Conservation (phyloP, 345 rosid genomes). For the Eucalyptus camaldulensis region DNA sequence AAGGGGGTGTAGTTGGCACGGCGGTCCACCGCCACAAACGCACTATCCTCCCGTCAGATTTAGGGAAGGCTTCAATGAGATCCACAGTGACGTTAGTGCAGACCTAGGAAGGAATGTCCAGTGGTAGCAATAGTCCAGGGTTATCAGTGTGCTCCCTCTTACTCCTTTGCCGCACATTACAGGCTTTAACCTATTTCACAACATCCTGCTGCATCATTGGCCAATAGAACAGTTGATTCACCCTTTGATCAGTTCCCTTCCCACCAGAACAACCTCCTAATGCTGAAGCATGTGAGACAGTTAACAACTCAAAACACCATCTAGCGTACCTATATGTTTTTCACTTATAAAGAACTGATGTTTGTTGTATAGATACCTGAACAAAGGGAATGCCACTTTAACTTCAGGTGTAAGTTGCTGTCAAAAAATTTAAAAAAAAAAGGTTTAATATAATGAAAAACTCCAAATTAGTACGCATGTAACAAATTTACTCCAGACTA, state of each 20-base stretch:
- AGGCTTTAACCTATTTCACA: neutral
- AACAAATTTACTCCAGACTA: rapidly evolving
- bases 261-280: neutral
- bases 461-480: too few relatives aligned
- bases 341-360: neutral
- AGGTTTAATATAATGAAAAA: rapidly evolving
- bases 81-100: neutral
- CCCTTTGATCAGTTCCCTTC: neutral
- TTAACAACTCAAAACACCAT: neutral
- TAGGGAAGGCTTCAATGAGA: neutral
- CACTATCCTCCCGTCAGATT: neutral
- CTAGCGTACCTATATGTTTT: neutral
- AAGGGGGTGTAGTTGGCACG: neutral
- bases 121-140: neutral
- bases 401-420: neutral
- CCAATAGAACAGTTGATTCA: neutral
- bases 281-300: neutral
- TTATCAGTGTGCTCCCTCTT: neutral
- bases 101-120: neutral
- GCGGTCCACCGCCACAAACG: neutral
- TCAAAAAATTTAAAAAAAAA: too few relatives aligned
- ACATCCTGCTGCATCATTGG: neutral
- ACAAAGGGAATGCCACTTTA: neutral
- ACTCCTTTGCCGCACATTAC: neutral
- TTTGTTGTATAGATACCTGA: neutral